Conservation (phyloP, 768 basidiomycete genomes). For the Pleurotus ostreatus region DNA sequence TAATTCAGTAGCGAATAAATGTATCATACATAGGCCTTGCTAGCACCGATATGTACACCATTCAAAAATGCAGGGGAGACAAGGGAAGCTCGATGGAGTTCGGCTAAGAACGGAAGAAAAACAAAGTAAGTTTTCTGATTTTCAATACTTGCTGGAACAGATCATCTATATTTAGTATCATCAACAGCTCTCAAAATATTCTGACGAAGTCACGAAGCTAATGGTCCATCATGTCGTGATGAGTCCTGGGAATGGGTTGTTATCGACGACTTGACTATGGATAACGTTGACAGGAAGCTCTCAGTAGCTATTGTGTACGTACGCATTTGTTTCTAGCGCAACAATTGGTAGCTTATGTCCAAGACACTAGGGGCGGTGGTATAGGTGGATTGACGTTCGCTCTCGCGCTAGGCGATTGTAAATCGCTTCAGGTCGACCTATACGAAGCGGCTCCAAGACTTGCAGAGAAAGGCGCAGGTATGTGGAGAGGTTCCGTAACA, state of each 20-base stretch:
- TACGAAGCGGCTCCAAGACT: conserved; percentile 35
- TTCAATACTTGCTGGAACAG: no score
- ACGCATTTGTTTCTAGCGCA: not conserved
- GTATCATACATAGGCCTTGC: not conserved
- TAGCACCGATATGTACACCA: no score
- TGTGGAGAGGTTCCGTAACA: conserved; percentile 7
- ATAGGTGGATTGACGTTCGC: conserved; percentile 26
- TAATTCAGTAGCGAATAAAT: conserved; percentile 7
- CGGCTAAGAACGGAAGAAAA: no score
- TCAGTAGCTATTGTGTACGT: conserved; percentile 15
- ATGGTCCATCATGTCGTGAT: not conserved
- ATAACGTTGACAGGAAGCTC: not conserved
- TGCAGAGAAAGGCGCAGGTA: conserved; percentile 35
- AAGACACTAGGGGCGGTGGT: conserved; percentile 21
- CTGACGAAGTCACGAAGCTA: no score
- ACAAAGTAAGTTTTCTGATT: no score
- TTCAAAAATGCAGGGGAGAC: no score
- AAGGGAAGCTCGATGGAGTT: no score
- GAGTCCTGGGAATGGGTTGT: not conserved
- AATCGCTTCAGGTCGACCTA: conserved; percentile 30
- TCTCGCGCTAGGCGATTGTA: conserved; percentile 19
- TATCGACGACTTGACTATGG: not conserved
- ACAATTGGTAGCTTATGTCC: conserved; percentile 3
- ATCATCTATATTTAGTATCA: conserved; percentile 3
- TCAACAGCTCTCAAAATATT: not conserved